A percentile compares a stretch with the other conserved stretches of the same genome.
Conservation (phyloP, 805 yeast species). For the Hermanozyma aechmeae region DNA sequence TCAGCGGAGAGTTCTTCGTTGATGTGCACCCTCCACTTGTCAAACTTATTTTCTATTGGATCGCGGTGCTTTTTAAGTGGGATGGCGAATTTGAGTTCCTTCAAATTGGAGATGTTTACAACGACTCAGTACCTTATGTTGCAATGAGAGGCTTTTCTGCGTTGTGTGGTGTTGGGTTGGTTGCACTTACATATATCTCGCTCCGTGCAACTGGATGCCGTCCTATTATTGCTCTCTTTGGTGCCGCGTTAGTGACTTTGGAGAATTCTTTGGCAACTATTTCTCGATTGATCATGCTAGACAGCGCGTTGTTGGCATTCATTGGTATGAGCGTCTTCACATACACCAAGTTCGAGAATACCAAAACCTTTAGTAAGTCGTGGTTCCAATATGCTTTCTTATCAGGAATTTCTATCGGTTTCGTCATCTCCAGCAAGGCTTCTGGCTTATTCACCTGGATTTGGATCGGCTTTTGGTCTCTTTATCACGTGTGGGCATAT, state of each 20-base stretch:
- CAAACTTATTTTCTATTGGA: conserved; percentile 46
- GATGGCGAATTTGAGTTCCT: conserved; percentile 32
- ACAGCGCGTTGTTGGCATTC: conserved; percentile 35
- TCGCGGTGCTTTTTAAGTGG: conserved; percentile 45
- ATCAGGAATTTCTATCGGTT: conserved; percentile 45
- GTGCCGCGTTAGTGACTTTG: conserved; percentile 41
- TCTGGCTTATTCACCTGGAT: conserved; percentile 58
- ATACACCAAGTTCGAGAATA: conserved; percentile 39
- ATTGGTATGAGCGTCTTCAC: conserved; percentile 41
- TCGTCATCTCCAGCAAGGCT: conserved; percentile 55
- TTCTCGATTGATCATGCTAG: conserved; percentile 40
- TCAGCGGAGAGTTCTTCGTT: conserved; percentile 51
- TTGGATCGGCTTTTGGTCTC: conserved; percentile 48
- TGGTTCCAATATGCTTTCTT: conserved; percentile 48
- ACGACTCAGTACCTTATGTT: conserved; percentile 34
- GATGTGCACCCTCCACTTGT: conserved; percentile 71
- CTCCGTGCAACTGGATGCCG: conserved; percentile 50
- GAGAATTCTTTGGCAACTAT: conserved; percentile 62
- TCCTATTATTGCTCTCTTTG: conserved; percentile 38
- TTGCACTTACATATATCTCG: conserved; percentile 44
- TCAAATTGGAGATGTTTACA: conserved; percentile 32
- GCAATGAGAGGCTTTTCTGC: conserved; percentile 52
- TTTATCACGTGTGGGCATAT: conserved; percentile 53
- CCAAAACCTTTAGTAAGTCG: conserved; percentile 31
- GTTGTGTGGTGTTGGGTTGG: conserved; percentile 42